Evolutionary conservation across 2,329 filamentous ascomycete genomes (phyloP).

Genomic region (Fusarium sp.): DNA sequence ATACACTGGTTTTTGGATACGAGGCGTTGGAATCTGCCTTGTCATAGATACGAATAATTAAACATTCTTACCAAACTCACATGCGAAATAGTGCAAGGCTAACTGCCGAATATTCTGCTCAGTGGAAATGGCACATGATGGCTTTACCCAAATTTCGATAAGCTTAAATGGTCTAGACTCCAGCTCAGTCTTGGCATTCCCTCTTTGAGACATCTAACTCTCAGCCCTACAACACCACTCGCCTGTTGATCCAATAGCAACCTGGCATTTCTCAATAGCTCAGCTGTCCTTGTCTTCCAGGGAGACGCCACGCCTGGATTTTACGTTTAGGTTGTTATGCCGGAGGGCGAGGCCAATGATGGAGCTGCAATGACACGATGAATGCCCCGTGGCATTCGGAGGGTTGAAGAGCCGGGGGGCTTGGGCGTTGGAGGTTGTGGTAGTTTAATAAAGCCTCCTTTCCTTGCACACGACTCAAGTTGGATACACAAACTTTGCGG

Average conservation of each 20-base stretch:
- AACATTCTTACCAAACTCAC: background rate
- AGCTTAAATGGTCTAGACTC: constrained; percentile 31
- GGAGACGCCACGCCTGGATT: constrained; percentile 15
- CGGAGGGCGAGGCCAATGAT: constrained; percentile 5
- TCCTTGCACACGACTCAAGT: background rate
- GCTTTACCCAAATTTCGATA: background rate
- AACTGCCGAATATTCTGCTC: background rate
- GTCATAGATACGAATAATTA: constrained; percentile 7
- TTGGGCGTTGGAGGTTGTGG: background rate
- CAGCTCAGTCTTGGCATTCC: constrained; percentile 26
- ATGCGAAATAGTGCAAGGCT: background rate
- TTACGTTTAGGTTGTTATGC: background rate
- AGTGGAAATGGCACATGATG: constrained; percentile 16
- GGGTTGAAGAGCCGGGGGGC: constrained; percentile 10
- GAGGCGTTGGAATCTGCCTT: constrained; percentile 19
- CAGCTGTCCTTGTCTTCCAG: constrained; percentile 2
- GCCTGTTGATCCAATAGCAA: constrained; percentile 12
- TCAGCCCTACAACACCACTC: constrained; percentile 22
- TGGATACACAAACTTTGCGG: background rate
- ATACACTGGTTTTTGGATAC: background rate
- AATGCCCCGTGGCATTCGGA: constrained; percentile 3
- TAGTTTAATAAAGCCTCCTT: constrained; percentile 20
- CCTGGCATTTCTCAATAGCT: background rate
- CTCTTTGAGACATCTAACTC: background rate
- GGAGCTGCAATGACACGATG: background rate